A percentile compares a stretch with the other conserved stretches of the same genome.
phyloP scores from a whole-genome alignment of 2,329 filamentous ascomycete species.

The Colletotrichum cordylinicola region DNA sequence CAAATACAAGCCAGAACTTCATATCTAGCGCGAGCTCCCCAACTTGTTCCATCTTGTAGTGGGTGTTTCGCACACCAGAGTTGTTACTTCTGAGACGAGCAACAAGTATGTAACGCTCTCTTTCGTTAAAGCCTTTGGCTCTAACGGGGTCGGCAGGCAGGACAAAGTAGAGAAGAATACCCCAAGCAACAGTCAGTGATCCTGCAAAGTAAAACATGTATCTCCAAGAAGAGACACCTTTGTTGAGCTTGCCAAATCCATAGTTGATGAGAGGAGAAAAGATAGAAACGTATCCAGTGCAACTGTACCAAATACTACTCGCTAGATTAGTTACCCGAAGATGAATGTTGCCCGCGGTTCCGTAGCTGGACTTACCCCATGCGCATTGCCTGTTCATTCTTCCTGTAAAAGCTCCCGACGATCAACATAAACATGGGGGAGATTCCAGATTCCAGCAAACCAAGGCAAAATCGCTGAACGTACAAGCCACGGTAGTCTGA shows the following conservation, averaged over 20 bases:
- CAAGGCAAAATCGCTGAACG: conserved; percentile 40
- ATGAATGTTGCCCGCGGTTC: not conserved
- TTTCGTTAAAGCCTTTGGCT: conserved; percentile 32
- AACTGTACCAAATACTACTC: conserved; percentile 41
- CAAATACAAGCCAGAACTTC: conserved; percentile 46
- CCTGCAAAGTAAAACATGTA: conserved; percentile 41
- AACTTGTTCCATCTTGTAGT: conserved; percentile 49
- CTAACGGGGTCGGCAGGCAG: conserved; percentile 34
- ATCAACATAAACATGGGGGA: conserved; percentile 41
- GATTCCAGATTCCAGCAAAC: conserved; percentile 37
- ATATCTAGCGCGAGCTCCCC: conserved; percentile 36
- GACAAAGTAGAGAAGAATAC: conserved; percentile 28
- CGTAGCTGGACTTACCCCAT: not conserved
- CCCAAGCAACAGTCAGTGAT: conserved; percentile 29
- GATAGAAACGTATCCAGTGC: conserved; percentile 40
- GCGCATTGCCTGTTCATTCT: conserved; percentile 40
- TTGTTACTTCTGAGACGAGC: conserved; percentile 35
- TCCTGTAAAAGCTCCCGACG: conserved; percentile 43
- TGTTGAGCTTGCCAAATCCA: conserved; percentile 35
- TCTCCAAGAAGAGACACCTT: conserved; percentile 32
- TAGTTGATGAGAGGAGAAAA: conserved; percentile 39
- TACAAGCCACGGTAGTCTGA: conserved; percentile 35
- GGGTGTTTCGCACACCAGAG: conserved; percentile 45
- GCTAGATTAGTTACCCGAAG: not conserved
- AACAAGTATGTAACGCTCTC: conserved; percentile 33